Evolutionary conservation across 768 basidiomycete genomes (phyloP).

Genomic region (Amanita thiersii): DNA sequence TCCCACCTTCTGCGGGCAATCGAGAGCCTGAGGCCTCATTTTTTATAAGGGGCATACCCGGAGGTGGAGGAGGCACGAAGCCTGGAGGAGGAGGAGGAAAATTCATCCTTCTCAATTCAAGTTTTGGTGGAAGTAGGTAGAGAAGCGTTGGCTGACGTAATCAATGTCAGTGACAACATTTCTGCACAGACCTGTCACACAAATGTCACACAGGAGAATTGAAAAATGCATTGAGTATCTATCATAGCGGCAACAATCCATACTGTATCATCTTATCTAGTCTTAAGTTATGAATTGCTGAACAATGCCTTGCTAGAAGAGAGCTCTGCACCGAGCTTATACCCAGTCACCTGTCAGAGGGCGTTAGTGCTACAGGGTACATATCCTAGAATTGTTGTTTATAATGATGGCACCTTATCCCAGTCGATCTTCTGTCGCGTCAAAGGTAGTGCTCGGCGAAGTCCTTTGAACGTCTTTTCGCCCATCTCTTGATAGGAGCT

Average conservation of each 20-base stretch:
- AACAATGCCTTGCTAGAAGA: conserved; percentile 57
- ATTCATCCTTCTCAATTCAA: conserved; percentile 34
- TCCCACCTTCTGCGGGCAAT: conserved; percentile 38
- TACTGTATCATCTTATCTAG: neutral
- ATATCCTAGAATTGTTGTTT: neutral
- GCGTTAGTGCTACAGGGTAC: conserved; percentile 2
- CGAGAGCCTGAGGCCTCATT: conserved; percentile 32
- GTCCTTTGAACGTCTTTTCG: conserved; percentile 88
- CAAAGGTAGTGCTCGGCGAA: conserved; percentile 85
- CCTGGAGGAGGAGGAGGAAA: conserved; percentile 51
- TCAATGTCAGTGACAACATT: conserved; percentile 16
- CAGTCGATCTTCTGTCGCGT: conserved; percentile 94
- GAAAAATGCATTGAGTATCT: too few relatives aligned
- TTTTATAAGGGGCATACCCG: conserved; percentile 39
- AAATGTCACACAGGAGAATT: too few relatives aligned
- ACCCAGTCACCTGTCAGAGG: conserved; percentile 33
- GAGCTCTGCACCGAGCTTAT: conserved; percentile 74
- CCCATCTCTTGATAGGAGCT: conserved; percentile 84
- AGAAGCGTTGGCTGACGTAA: conserved; percentile 34
- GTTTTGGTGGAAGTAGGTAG: conserved; percentile 27
- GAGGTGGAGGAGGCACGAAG: conserved; percentile 40
- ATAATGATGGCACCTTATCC: conserved; percentile 63
- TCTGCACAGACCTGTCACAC: conserved; percentile 42
- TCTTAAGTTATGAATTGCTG: conserved; percentile 18
- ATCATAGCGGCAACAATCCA: too few relatives aligned